Evolutionary conservation across 140 eudicot species (phyloP).

Genomic region (Ambrosia hybrid): DNA sequence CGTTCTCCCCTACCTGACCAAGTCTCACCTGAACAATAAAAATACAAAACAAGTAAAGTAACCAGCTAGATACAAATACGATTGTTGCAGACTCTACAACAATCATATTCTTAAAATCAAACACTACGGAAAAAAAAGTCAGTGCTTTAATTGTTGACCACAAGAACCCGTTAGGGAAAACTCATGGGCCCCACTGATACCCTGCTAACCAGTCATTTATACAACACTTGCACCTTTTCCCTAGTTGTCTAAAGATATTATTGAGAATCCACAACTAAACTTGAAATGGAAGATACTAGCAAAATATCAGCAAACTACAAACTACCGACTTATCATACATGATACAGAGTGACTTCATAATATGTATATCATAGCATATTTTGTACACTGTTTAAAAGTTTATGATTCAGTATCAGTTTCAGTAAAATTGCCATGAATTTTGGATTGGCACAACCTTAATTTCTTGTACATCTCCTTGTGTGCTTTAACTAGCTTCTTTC

Average conservation of each 20-base stretch:
- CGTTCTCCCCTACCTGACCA: constrained; percentile 58
- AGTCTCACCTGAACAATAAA: constrained; percentile 64
- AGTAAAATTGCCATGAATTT: not conserved
- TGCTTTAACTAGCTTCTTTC: not conserved
- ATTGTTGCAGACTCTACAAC: not conserved
- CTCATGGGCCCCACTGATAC: not conserved
- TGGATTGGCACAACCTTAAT: not conserved
- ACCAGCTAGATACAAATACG: not conserved
- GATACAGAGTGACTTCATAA: not conserved
- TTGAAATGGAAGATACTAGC: constrained; percentile 4
- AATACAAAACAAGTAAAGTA: not conserved
- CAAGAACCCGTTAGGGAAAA: not conserved
- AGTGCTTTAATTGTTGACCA: not conserved
- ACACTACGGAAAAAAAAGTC: not conserved
- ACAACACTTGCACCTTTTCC: no score
- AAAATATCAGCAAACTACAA: not conserved
- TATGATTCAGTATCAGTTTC: not conserved
- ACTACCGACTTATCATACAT: not conserved
- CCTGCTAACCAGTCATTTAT: not conserved
- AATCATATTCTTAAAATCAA: not conserved
- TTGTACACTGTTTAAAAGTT: not conserved
- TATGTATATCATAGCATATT: not conserved
- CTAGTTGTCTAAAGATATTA: no score
- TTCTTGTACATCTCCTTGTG: not conserved
- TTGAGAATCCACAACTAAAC: not conserved